These are phyloP conservation scores for Quercus lobata DNA, from an alignment of 331 rosid species.

Conservation along the genomic window DNA sequence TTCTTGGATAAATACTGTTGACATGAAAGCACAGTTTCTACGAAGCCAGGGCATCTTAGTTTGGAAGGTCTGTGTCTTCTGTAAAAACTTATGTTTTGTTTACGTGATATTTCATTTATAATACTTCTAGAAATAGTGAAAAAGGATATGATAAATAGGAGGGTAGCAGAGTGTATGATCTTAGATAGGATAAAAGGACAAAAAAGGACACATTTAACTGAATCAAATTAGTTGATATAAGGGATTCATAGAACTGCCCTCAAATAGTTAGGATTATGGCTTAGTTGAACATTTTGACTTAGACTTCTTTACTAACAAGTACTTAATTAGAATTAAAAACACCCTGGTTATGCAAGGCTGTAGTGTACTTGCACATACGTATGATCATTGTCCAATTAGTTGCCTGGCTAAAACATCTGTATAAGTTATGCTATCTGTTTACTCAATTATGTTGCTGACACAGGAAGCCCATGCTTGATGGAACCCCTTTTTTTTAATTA, in stretches of 20 bases:
- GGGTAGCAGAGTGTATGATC: neutral
- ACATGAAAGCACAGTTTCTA: slow-evolving; percentile 87
- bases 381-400: neutral
- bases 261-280: neutral
- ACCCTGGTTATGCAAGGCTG: neutral
- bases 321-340: neutral
- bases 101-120: neutral
- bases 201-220: neutral
- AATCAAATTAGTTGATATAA: neutral
- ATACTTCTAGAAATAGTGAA: neutral
- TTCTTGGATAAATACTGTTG: slow-evolving; percentile 83
- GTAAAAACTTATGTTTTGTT: neutral
- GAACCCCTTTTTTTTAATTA: too few relatives aligned
- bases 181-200: neutral
- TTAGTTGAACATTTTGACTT: neutral
- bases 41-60: slow-evolving; percentile 84
- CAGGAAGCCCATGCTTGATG: too few relatives aligned
- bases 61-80: slow-evolving; percentile 76
- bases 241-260: neutral
- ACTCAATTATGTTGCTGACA: neutral
- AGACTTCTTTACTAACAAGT: neutral
- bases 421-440: neutral
- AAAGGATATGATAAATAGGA: neutral
- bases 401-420: slow-evolving; percentile 7
- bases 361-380: neutral